phyloP scores from a whole-genome alignment of 2,329 filamentous ascomycete genomes.

The Talaromyces sp. region DNA sequence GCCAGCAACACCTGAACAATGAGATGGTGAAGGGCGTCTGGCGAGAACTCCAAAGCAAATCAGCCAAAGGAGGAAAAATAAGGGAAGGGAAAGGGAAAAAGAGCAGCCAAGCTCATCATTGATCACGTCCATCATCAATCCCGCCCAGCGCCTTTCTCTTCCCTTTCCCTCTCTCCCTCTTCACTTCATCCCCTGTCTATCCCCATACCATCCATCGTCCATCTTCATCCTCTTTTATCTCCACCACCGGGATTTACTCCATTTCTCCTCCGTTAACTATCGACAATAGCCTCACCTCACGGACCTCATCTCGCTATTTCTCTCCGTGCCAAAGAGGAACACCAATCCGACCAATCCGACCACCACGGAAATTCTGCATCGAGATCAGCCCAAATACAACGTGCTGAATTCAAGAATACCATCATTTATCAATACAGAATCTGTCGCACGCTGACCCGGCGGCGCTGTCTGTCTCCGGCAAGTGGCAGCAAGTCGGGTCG shows the following conservation, averaged over 20 bases:
- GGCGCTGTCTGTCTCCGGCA: not conserved
- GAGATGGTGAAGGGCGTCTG: not conserved
- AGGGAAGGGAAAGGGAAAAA: slow-evolving; percentile 14
- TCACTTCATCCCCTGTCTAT: slow-evolving; percentile 16
- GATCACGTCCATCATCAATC: slow-evolving; percentile 6
- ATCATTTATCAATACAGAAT: not conserved
- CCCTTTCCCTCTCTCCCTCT: slow-evolving; percentile 5
- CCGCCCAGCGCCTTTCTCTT: slow-evolving; percentile 12
- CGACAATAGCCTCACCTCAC: slow-evolving; percentile 3
- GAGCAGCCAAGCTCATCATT: slow-evolving; percentile 12
- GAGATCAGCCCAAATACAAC: not conserved
- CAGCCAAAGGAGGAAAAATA: not conserved
- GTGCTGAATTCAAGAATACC: not conserved
- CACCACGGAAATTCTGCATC: not conserved
- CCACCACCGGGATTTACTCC: slow-evolving; percentile 16
- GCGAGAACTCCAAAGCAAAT: slow-evolving; percentile 6
- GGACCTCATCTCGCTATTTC: not conserved
- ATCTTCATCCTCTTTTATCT: not conserved
- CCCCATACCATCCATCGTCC: slow-evolving; percentile 15
- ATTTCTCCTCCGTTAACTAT: not conserved
- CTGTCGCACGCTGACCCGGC: slow-evolving; percentile 3
- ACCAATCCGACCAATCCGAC: not conserved
- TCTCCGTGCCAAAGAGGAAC: not conserved
- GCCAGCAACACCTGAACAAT: not conserved
- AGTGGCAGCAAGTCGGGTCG: slow-evolving; percentile 8